Percentiles rank a stretch among this genome's conserved stretches.
These are phyloP conservation scores for Mycena citricolor DNA, from an alignment of 1,284 basidiomycete genomes.

Conservation along the genomic window DNA sequence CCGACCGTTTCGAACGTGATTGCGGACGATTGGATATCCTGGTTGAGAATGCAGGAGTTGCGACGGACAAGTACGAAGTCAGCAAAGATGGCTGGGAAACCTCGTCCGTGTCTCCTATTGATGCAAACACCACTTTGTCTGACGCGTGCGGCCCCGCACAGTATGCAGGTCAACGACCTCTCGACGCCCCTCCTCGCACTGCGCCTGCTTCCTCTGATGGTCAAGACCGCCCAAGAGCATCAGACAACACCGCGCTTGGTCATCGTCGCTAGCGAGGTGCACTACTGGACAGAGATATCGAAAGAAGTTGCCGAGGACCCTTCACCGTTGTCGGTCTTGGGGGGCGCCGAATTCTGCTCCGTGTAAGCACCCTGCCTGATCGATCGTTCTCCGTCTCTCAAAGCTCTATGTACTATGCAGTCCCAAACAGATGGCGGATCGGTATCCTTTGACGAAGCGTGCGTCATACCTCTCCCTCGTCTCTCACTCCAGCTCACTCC, in stretches of 20 bases:
- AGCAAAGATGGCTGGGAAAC: slow-evolving; percentile 42
- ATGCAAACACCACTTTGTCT: background rate
- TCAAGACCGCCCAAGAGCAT: slow-evolving; percentile 34
- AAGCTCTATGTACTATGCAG: background rate
- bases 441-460: slow-evolving; percentile 38
- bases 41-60: slow-evolving; percentile 39
- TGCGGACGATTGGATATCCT: slow-evolving; percentile 40
- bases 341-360: slow-evolving; percentile 29
- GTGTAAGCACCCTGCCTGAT: slow-evolving; percentile 27
- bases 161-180: slow-evolving; percentile 45
- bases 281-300: slow-evolving; percentile 31
- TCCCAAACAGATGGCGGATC: slow-evolving; percentile 15
- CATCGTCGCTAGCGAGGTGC: slow-evolving; percentile 39
- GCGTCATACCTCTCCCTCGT: slow-evolving; percentile 11
- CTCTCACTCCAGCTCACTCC: background rate
- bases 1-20: slow-evolving; percentile 35
- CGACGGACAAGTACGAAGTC: slow-evolving; percentile 17
- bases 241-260: slow-evolving; percentile 35
- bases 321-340: slow-evolving; percentile 33
- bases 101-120: slow-evolving; percentile 30
- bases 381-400: background rate
- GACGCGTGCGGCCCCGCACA: slow-evolving; percentile 18
- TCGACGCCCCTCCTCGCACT: slow-evolving; percentile 39
- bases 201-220: slow-evolving; percentile 41
- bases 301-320: slow-evolving; percentile 28